Evolutionary conservation across 2,329 filamentous ascomycete species (phyloP), one percentile per base, ranked within the genome.

Genomic region (Thelonectria discophora): DNA sequence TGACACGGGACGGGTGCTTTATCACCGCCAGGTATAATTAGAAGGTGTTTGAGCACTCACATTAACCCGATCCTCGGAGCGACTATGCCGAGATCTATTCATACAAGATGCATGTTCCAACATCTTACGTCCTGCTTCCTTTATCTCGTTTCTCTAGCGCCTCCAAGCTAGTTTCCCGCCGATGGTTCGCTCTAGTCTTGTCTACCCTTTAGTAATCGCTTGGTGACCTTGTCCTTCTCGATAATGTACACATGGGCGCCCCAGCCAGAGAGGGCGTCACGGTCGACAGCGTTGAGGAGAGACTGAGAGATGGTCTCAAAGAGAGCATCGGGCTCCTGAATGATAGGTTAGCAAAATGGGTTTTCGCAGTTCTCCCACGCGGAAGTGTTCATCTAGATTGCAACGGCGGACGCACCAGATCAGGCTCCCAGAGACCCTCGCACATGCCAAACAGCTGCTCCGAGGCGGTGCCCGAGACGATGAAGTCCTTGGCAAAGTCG

Each of bases 151-250:
- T 10, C 27, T 30, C 27, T 60, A 63, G 58, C 49, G 42, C 61
- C 64, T 51, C 61, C 50, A 62, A 57, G 57, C 63, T 62, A 43
- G 51, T 30, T 68, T 34, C 54, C 15, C 34, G 34, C 49, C 43
- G 58, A 62, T 61, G 27, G 34, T 17, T 55, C 54, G 27, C 56
- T 70, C 66, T 92, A 94, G 79, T 98, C 94, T 83, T 98, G 94
- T 84, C 94, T 89, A 76, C 94, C 94, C 88, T 98, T 98, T 79
- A 99, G 84, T 88, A 99, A 88, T 78, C 95, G 87, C 90, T 98
- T 97, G 75, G 95, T 98, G 66, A 99, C 92, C 91, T 98, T 98
- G 83, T 97, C 94, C 87, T 99, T 99, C 85, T 98, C 95, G 79
- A 99, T 97, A 76, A 99, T 97, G 83, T 98, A 99, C 72, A 99